A percentile compares a stretch with the other conserved stretches of the same genome.
These are phyloP conservation scores for Domatiomyces globalis DNA, from an alignment of 2,329 filamentous ascomycete species.

Conservation along the genomic window DNA sequence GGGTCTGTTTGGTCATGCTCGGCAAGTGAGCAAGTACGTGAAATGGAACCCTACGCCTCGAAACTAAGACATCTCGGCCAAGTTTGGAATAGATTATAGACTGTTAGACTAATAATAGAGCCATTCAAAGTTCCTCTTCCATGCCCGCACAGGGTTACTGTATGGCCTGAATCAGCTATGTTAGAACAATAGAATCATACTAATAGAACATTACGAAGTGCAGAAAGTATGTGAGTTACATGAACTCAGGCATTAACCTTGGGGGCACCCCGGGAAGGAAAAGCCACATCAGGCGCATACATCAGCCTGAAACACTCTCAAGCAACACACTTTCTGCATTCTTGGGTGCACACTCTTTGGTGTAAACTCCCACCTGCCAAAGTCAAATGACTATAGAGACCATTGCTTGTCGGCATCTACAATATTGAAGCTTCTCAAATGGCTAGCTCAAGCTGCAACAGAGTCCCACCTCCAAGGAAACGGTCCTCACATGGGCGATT, in stretches of 20 bases:
- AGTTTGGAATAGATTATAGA: not conserved
- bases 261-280: not conserved
- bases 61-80: slow-evolving; percentile 5
- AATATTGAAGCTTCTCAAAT: too few species aligned
- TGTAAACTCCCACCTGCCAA: not conserved
- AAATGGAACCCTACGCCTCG: slow-evolving; percentile 34
- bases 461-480: not conserved
- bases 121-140: not conserved
- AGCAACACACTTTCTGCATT: not conserved
- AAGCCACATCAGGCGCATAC: not conserved
- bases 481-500: not conserved
- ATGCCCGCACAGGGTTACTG: not conserved
- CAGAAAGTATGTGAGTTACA: not conserved
- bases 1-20: slow-evolving; percentile 34
- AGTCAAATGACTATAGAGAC: too few species aligned
- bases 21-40: slow-evolving; percentile 33
- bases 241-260: not conserved
- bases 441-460: not conserved
- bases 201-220: not conserved
- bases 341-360: not conserved
- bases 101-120: not conserved
- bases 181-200: not conserved
- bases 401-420: not conserved
- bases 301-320: not conserved
- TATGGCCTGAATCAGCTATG: not conserved